Evolutionary conservation across 202 grass and related monocot genomes (phyloP).

Genomic region (Bolboschoenoplectus hybrid): DNA sequence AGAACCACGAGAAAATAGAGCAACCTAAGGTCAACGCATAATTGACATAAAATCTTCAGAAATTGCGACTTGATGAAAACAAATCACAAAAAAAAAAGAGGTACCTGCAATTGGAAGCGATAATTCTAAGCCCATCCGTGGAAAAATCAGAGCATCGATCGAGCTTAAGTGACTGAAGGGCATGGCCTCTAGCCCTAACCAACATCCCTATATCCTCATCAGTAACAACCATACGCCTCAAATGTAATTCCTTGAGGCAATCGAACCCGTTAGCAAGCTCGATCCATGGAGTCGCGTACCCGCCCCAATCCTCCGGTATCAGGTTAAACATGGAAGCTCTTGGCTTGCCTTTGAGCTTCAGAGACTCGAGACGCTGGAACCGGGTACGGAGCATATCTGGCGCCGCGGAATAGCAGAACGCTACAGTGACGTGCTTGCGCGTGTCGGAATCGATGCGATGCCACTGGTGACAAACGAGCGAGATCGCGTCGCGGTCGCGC

Average conservation of each 20-base stretch:
- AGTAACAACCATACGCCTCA: constrained; percentile 77
- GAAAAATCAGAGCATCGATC: constrained; percentile 90
- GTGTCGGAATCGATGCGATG: constrained; percentile 75
- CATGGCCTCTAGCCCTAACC: constrained; percentile 57
- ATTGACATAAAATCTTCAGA: not conserved
- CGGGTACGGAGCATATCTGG: constrained; percentile 60
- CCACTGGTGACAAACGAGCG: constrained; percentile 76
- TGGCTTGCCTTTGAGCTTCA: constrained; percentile 87
- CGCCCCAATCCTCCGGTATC: constrained; percentile 84
- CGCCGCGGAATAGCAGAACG: constrained; percentile 78
- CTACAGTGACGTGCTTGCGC: constrained; percentile 84
- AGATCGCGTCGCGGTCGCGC: constrained; percentile 69
- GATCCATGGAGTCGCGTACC: constrained; percentile 63
- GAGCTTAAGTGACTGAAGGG: constrained; percentile 82
- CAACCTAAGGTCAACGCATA: constrained; percentile 10
- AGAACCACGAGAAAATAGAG: not conserved
- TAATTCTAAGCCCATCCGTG: constrained; percentile 71
- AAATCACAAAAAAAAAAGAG: not conserved
- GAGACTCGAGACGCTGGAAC: constrained; percentile 77
- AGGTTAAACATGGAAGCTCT: constrained; percentile 86
- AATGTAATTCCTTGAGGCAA: constrained; percentile 79
- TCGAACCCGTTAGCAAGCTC: constrained; percentile 59
- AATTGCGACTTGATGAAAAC: not conserved
- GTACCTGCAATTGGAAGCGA: constrained; percentile 79
- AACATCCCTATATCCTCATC: constrained; percentile 71